phyloP scores from a whole-genome alignment of 305 asterid genomes.

The Fraxinus dipetala region DNA sequence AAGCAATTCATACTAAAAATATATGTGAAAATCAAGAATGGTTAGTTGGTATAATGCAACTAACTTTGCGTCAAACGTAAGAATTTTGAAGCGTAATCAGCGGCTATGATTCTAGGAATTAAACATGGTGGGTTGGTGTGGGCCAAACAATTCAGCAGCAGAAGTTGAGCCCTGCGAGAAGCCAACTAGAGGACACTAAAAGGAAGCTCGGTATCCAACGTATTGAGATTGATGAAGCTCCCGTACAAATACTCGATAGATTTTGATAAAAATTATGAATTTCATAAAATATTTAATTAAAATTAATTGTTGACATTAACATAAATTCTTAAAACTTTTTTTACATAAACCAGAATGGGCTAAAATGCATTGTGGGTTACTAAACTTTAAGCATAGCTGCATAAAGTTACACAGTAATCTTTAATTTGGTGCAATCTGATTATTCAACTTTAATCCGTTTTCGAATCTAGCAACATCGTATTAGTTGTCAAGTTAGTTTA shows the following conservation, averaged over 20 bases:
- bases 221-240: background rate
- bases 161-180: background rate
- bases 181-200: background rate
- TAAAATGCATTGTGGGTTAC: background rate
- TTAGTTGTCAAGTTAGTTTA: background rate
- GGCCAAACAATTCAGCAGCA: background rate
- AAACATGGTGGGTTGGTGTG: slow-evolving; percentile 12
- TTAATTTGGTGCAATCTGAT: background rate
- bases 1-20: background rate
- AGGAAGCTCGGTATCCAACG: background rate
- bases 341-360: background rate
- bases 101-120: slow-evolving; percentile 36
- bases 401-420: background rate
- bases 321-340: background rate
- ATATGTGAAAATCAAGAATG: background rate
- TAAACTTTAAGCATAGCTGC: background rate
- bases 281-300: background rate
- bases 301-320: background rate
- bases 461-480: background rate
- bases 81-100: slow-evolving; percentile 42
- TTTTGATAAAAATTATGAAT: background rate
- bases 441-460: background rate
- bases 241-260: background rate
- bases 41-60: slow-evolving; percentile 17
- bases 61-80: slow-evolving; percentile 36